Evolutionary conservation across 2,329 filamentous ascomycete genomes (phyloP).

Genomic region (Claviceps sp.): DNA sequence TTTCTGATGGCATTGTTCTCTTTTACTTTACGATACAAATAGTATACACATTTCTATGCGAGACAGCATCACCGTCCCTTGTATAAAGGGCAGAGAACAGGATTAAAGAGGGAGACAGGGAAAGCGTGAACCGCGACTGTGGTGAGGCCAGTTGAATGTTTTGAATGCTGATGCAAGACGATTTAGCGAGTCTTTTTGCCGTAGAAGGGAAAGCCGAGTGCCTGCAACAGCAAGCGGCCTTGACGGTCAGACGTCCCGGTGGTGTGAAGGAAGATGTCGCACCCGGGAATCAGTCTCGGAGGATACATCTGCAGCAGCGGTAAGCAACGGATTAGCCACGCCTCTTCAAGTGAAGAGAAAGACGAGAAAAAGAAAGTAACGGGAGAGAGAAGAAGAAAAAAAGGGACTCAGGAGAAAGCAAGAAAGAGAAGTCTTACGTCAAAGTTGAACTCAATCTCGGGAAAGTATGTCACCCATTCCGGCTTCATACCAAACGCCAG

Average conservation of each 20-base stretch:
- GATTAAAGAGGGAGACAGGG: background rate
- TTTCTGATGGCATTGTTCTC: background rate
- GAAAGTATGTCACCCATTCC: constrained; percentile 70
- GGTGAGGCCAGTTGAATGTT: too few species aligned
- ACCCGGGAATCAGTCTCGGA: constrained; percentile 66
- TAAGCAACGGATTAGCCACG: too few species aligned
- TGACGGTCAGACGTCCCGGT: constrained; percentile 76
- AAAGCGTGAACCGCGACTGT: background rate
- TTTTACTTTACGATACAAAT: constrained; percentile 17
- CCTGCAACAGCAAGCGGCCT: constrained; percentile 53
- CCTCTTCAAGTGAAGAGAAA: background rate
- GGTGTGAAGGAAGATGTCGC: constrained; percentile 72
- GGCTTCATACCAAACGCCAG: constrained; percentile 67
- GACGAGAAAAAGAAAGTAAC: background rate
- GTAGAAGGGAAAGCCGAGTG: constrained; percentile 52
- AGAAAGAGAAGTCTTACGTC: constrained; percentile 47
- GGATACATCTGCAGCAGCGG: constrained; percentile 38
- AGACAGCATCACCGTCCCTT: background rate
- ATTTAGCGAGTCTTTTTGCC: constrained; percentile 46
- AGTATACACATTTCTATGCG: constrained; percentile 20
- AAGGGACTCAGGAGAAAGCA: constrained; percentile 9
- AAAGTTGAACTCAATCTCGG: constrained; percentile 90
- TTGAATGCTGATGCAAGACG: background rate
- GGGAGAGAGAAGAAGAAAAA: background rate
- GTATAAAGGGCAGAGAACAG: background rate